Evolutionary conservation across 345 rosid species (phyloP), one percentile per base, ranked within the genome.

Genomic region (Cardamine resedifolia): DNA sequence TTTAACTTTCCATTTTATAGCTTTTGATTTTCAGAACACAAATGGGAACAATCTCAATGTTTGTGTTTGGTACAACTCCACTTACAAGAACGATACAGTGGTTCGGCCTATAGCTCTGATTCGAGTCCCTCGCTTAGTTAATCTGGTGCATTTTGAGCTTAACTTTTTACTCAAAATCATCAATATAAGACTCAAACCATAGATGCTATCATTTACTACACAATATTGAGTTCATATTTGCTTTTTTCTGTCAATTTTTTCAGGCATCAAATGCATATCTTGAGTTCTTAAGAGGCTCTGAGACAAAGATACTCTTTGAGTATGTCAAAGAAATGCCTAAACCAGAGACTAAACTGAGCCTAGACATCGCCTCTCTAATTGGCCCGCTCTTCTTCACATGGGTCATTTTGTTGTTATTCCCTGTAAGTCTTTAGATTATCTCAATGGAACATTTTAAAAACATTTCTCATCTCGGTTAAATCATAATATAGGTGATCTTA

Each of bases 181-280:
- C 57, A 12, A 8, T 4, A 43, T 15, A 53, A 28, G 28, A 56
- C 77, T 31, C 48, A 43, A 58, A 64, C 34, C 30, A 50, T 56
- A 1, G 27, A 55, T 53, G 11, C 30, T 55, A 31, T 52, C 64
- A 68, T 62, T 20, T 56, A 11, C 12, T 39, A 48, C 58, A 44
- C 10, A 24, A 27, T 57, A 14, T 63, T 30, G 55, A 18, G 30
- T 43, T 77, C 30, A 38, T 24, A 10, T 12, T 73, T 57, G 6
- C 7, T 47, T 20, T 27, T 34, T 15, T 36, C 26, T 70, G 3
- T 47, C 38, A 28, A 6, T 31, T 3, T 61, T 15, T 65, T 16
- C 80, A 95, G 99, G 99, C 73, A 65, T 84, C 99, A 63, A 95
- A 88, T 84, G 88, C 96, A 48, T 95, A 83, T 66, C 86, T 95